Percentiles rank a stretch among this genome's conserved stretches.
Conservation (phyloP, 768 basidiomycete species). For the Trametopsis cervina region DNA sequence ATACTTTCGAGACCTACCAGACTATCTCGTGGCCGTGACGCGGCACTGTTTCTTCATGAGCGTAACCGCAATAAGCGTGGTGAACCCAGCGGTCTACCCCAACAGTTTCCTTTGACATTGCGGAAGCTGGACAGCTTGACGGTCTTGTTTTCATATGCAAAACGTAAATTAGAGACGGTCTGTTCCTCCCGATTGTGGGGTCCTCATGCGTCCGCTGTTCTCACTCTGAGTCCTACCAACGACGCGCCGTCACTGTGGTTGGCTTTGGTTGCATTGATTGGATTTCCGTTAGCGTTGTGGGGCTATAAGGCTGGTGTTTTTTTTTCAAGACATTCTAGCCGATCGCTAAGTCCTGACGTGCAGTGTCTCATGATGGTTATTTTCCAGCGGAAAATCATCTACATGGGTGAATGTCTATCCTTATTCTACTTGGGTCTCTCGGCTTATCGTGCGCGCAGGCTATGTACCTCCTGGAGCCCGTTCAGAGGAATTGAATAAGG, state of each 20-base stretch:
- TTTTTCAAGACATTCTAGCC: background rate
- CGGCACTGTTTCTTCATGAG: too few relatives aligned
- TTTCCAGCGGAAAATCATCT: slow-evolving; percentile 45
- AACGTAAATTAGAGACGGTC: too few relatives aligned
- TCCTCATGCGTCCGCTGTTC: too few relatives aligned
- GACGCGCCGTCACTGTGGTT: slow-evolving; percentile 25
- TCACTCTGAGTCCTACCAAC: too few relatives aligned
- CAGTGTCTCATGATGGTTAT: slow-evolving; percentile 41
- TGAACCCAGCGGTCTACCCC: too few relatives aligned
- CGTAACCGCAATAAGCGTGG: too few relatives aligned
- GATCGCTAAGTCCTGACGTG: background rate
- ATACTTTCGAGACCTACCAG: too few relatives aligned
- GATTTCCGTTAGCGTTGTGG: slow-evolving; percentile 35
- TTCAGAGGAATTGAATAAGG: slow-evolving; percentile 26
- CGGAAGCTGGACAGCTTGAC: too few relatives aligned
- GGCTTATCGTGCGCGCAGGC: slow-evolving; percentile 16
- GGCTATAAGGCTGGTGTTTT: slow-evolving; percentile 33
- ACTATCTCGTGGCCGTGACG: too few relatives aligned
- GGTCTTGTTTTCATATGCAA: too few relatives aligned
- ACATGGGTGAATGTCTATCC: slow-evolving; percentile 30
- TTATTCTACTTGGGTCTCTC: background rate
- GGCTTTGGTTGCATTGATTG: slow-evolving; percentile 25
- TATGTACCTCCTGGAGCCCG: slow-evolving; percentile 37
- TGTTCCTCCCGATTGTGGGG: too few relatives aligned
- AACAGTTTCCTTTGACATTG: too few relatives aligned